These are phyloP conservation scores for Psidium guajava DNA, from an alignment of 345 rosid genomes.

Conservation along the genomic window DNA sequence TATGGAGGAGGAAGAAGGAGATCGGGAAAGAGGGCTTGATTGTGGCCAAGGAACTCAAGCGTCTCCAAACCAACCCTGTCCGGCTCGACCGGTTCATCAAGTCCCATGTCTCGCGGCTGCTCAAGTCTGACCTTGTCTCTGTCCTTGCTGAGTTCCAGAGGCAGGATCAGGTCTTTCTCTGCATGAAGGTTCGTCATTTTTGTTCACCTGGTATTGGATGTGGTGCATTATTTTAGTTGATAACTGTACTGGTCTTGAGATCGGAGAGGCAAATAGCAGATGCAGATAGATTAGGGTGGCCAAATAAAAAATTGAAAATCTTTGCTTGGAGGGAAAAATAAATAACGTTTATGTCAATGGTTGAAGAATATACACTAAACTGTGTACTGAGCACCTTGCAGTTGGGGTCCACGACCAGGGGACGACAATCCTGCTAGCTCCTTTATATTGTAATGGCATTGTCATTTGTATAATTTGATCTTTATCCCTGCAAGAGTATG, in stretches of 20 bases:
- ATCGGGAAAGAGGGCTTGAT: constrained; percentile 81
- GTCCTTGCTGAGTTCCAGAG: constrained; percentile 89
- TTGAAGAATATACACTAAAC: not conserved
- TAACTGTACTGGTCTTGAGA: not conserved
- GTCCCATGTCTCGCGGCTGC: constrained; percentile 71
- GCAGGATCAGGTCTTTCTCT: constrained; percentile 79
- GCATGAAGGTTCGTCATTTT: constrained; percentile 59
- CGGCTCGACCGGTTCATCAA: constrained; percentile 54
- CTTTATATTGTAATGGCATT: not conserved
- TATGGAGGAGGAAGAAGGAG: constrained; percentile 94
- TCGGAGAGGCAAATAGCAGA: not conserved
- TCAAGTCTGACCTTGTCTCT: constrained; percentile 75
- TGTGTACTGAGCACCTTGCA: not conserved
- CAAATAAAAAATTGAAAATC: not conserved
- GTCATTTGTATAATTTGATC: not conserved
- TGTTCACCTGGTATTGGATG: not conserved
- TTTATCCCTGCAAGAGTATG: not conserved
- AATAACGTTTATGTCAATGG: not conserved
- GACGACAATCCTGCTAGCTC: not conserved
- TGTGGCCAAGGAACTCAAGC: constrained; percentile 74
- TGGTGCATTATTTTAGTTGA: not conserved
- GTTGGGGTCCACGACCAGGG: not conserved
- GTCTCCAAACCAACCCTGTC: constrained; percentile 43
- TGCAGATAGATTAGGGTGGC: not conserved
- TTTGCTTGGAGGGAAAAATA: not conserved